A percentile compares a stretch with the other conserved stretches of the same genome.
Conservation (phyloP, 2,329 filamentous ascomycete species). For the Alternaria angustiovoidea region DNA sequence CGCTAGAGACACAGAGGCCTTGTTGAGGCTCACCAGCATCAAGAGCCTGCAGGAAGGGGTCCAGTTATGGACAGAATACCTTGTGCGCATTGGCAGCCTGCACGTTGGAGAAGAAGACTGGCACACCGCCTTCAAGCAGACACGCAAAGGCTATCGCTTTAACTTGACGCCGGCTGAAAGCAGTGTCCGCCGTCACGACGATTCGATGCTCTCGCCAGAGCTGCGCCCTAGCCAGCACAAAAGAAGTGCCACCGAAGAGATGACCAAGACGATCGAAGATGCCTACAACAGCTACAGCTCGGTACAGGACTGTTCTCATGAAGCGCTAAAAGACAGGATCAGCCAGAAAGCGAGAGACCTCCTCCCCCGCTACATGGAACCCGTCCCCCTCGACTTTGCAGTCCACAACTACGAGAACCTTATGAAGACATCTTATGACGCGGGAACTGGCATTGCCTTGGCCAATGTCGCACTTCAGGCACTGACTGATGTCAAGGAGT, state of each 20-base stretch:
- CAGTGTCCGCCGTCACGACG: background rate
- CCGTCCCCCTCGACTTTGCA: constrained; percentile 15
- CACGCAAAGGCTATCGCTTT: constrained; percentile 1
- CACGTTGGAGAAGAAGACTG: background rate
- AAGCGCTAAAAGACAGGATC: constrained; percentile 15
- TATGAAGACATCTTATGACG: constrained; percentile 13
- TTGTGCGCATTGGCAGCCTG: background rate
- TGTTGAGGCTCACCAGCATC: constrained; percentile 9
- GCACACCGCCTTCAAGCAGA: background rate
- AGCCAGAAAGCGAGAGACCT: constrained; percentile 18
- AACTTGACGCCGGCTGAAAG: background rate
- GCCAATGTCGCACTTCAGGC: constrained; percentile 6
- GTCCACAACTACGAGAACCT: constrained; percentile 19
- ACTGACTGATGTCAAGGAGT: constrained; percentile 8
- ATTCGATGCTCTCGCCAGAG: background rate
- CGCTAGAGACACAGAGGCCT: background rate
- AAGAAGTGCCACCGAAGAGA: constrained; percentile 15
- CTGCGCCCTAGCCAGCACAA: background rate
- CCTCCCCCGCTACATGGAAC: constrained; percentile 13
- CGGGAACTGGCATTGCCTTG: constrained; percentile 9
- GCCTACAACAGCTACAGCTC: constrained; percentile 7
- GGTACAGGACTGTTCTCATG: constrained; percentile 2
- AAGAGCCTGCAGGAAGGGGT: constrained; percentile 5
- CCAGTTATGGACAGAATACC: constrained; percentile 1
- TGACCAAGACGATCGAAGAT: constrained; percentile 10